These are phyloP conservation scores for Hyphopichia khmerensis DNA, from an alignment of 1,139 yeast species.

Conservation along the genomic window DNA sequence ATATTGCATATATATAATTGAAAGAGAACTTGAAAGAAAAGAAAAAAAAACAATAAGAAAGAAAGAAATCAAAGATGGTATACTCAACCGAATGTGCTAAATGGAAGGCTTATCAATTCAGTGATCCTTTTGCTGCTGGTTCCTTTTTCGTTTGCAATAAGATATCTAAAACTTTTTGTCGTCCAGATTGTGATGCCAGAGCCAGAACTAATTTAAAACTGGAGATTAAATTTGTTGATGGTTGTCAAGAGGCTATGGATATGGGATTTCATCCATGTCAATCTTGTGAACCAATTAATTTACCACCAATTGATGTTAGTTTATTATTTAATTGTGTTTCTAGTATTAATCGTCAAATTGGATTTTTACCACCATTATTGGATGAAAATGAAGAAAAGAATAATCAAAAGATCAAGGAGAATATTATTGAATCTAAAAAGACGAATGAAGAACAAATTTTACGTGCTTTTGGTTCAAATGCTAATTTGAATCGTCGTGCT, in stretches of 20 bases:
- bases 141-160: conserved; percentile 53
- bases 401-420: conserved; percentile 38
- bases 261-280: conserved; percentile 53
- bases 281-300: conserved; percentile 46
- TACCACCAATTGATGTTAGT: conserved; percentile 49
- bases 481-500: conserved; percentile 15
- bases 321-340: conserved; percentile 58
- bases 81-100: conserved; percentile 48
- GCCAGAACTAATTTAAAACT: conserved; percentile 43
- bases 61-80: conserved; percentile 23
- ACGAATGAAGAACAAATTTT: conserved; percentile 27
- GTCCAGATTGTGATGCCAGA: conserved; percentile 67
- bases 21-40: no score
- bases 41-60: no score
- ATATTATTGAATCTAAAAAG: conserved; percentile 32
- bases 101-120: conserved; percentile 67
- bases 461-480: conserved; percentile 20
- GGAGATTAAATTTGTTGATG: conserved; percentile 45
- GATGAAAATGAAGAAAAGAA: conserved; percentile 48
- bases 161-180: conserved; percentile 45
- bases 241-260: conserved; percentile 40
- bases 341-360: conserved; percentile 55
- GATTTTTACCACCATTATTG: conserved; percentile 52
- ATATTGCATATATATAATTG: no score
- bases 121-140: conserved; percentile 66